Percentiles rank a stretch among this genome's conserved stretches.
Evolutionary conservation across 2,329 filamentous ascomycete species (phyloP).

Genomic region (Neofusicoccum laricinum): DNA sequence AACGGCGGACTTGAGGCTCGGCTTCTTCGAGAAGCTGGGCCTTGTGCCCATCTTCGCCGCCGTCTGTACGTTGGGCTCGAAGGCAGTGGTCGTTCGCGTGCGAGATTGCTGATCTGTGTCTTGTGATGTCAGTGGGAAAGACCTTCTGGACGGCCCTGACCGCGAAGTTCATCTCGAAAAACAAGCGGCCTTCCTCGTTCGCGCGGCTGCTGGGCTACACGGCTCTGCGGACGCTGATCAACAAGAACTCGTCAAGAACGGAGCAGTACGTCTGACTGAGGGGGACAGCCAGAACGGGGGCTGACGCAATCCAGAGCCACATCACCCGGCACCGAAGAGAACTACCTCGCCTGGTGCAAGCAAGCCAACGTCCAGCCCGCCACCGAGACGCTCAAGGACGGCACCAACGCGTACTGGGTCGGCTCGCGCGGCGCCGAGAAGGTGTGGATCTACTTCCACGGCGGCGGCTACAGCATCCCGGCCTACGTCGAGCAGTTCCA

Average conservation of each 20-base stretch:
- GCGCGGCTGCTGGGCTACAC: not conserved
- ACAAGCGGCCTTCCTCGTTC: not conserved
- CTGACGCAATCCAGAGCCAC: not conserved
- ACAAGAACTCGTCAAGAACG: not conserved
- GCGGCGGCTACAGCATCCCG: constrained; percentile 13
- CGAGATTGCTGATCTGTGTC: not conserved
- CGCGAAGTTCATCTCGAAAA: not conserved
- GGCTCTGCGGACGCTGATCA: not conserved
- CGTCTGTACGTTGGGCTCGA: not conserved
- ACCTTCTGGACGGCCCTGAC: not conserved
- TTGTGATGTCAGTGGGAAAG: not conserved
- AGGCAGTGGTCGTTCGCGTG: not conserved
- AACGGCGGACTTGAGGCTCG: constrained; percentile 1
- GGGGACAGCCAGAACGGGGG: too few species aligned
- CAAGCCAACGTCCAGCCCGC: not conserved
- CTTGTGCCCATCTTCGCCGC: not conserved
- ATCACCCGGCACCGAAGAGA: not conserved
- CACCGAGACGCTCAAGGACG: constrained; percentile 9
- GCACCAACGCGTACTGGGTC: constrained; percentile 13
- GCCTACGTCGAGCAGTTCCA: not conserved
- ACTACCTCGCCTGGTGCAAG: constrained; percentile 3
- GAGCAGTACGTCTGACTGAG: not conserved
- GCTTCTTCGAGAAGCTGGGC: constrained; percentile 3
- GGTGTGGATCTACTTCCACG: constrained; percentile 10
- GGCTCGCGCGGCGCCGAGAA: constrained; percentile 3